A percentile compares a stretch with the other conserved stretches of the same genome.
These are phyloP conservation scores for Kodamaea fukazawae DNA, from an alignment of 805 yeast species.

Conservation along the genomic window DNA sequence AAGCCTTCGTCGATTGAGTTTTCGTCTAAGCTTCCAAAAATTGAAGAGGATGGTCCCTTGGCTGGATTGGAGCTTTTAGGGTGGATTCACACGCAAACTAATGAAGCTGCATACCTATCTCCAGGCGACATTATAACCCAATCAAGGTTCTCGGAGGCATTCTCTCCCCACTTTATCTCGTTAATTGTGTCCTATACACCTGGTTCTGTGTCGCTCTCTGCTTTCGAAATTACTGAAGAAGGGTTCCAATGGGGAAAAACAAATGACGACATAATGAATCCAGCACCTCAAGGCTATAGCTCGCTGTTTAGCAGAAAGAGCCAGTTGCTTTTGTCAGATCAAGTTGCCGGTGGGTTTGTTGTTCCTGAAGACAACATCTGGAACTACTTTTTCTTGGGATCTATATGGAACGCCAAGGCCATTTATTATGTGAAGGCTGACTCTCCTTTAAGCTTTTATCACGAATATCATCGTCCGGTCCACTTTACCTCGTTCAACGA, in stretches of 20 bases:
- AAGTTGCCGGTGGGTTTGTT: slow-evolving; percentile 75
- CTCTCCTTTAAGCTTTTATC: slow-evolving; percentile 77
- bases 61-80: slow-evolving; percentile 74
- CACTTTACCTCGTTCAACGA: slow-evolving; percentile 79
- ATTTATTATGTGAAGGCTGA: slow-evolving; percentile 67
- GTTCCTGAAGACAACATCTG: slow-evolving; percentile 84
- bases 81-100: slow-evolving; percentile 88
- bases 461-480: slow-evolving; percentile 81
- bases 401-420: slow-evolving; percentile 68
- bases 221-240: slow-evolving; percentile 54
- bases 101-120: slow-evolving; percentile 59
- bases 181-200: slow-evolving; percentile 71
- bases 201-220: slow-evolving; percentile 78
- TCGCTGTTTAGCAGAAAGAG: slow-evolving; percentile 56
- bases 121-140: slow-evolving; percentile 71
- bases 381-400: slow-evolving; percentile 89
- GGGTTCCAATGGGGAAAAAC: slow-evolving; percentile 79
- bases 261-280: slow-evolving; percentile 54
- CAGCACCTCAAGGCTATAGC: slow-evolving; percentile 65
- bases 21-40: slow-evolving; percentile 45
- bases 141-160: slow-evolving; percentile 38
- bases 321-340: slow-evolving; percentile 72
- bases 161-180: slow-evolving; percentile 44
- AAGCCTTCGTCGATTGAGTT: slow-evolving; percentile 62
- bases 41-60: slow-evolving; percentile 26